Conservation (phyloP, 2,329 filamentous ascomycete species). For the Scopulariopsis brevicaulis region DNA sequence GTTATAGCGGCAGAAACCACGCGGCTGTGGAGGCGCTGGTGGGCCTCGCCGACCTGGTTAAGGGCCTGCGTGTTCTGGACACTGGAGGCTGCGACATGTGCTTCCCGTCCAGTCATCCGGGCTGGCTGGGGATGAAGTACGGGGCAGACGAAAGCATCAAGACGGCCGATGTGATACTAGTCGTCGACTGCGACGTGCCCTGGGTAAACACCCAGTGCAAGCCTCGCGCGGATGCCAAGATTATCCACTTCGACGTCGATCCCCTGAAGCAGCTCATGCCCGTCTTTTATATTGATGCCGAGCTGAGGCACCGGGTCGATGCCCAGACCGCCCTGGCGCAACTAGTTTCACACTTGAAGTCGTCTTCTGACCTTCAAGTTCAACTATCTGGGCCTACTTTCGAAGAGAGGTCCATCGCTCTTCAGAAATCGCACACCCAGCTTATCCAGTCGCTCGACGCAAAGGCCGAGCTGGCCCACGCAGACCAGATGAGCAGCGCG, state of each 20-base stretch:
- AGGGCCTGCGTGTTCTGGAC: conserved; percentile 60
- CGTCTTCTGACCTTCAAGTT: too few species aligned
- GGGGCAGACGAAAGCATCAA: conserved; percentile 63
- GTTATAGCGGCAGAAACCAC: conserved; percentile 61
- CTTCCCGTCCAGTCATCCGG: conserved; percentile 60
- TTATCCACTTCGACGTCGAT: conserved; percentile 56
- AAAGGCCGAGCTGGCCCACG: conserved; percentile 38
- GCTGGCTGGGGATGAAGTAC: conserved; percentile 59
- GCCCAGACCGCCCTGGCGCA: conserved; percentile 55
- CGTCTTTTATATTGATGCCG: conserved; percentile 59
- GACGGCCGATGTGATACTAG: conserved; percentile 71
- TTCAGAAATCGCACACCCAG: conserved; percentile 40
- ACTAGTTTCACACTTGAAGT: conserved; percentile 52
- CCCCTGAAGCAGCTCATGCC: conserved; percentile 63
- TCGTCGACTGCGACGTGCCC: conserved; percentile 82
- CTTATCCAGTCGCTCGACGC: conserved; percentile 48
- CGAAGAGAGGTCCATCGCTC: conserved; percentile 22
- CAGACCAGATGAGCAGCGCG: conserved; percentile 41
- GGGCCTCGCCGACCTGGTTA: conserved; percentile 54
- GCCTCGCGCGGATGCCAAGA: conserved; percentile 36
- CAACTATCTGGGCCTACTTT: conserved; percentile 21
- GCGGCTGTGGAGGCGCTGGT: conserved; percentile 49
- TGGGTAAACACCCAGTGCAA: conserved; percentile 75
- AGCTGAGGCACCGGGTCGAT: conserved; percentile 56
- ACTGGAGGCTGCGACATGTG: conserved; percentile 76